Evolutionary conservation across 2,329 filamentous ascomycete genomes (phyloP), one percentile per base, ranked within the genome.

Genomic region (Hypoxylon sp.): DNA sequence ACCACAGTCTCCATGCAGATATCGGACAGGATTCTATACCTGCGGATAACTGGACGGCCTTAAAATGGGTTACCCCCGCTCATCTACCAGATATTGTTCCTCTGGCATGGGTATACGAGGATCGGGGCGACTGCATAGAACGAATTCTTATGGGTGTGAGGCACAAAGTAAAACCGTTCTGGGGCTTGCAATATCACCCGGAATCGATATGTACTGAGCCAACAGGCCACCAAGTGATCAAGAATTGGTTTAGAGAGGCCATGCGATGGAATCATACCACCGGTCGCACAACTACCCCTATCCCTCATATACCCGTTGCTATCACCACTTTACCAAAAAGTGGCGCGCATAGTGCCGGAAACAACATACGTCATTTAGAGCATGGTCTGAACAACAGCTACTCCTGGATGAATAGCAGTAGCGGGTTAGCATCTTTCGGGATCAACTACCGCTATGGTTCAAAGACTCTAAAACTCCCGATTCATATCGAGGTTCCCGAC

Each of bases 151-250:
- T 97, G 93, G 92, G 87, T 0, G 88, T 91, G 15, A 88, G 85
- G 69, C 93, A 97, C 77, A 80, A 77, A 17, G 76, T 70, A 0
- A 90, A 89, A 71, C 94, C 94, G 0, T 92, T 95, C 70, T 97
- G 92, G 90, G 94, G 92, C 0, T 85, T 97, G 17, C 94, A 97
- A 76, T 97, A 96, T 74, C 94, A 97, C 75, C 94, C 94, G 0
- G 94, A 98, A 79, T 97, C 93, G 0, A 88, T 93, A 13, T 97
- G 93, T 78, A 97, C 94, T 3, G 92, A 93, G 42, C 80, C 84
- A 2, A 86, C 87, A 66, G 90, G 92, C 1, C 87, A 85, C 19
- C 81, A 82, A 13, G 83, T 97, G 27, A 83, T 97, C 37, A 79
- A 79, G 55, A 93, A 92, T 74, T 97, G 94, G 93, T 96, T 94